Base-by-base conservation (phyloP, 2,329 filamentous ascomycete genomes). In the Lasiodiplodia citricola region DNA sequence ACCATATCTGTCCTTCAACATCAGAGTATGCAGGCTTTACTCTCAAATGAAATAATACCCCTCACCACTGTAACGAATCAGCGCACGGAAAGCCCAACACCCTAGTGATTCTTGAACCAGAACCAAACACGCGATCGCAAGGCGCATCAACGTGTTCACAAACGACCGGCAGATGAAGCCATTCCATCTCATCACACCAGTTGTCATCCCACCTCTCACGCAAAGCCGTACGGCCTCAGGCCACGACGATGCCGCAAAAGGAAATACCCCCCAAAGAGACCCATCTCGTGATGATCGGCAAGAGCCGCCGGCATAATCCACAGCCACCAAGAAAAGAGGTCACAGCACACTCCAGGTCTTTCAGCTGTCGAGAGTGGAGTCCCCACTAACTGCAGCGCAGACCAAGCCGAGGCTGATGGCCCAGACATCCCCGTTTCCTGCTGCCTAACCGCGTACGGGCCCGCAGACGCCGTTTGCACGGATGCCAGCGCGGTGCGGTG, bases 141-240 rank as follows among this genome's bases (percentile, higher is more conserved):
- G 38, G 5, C 38, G 6, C 41, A 18, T 44, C 18, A 6, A 8
- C 6, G 41, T 18, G 31, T 35, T 35, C 31, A 18, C 41, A 44
- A 7, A 44, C 18, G 6, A 7, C 16, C 41, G 16, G 41, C 41
- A 6, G 16, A 51, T 52, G 25, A 52, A 50, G 25, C 28, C 60
- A 63, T 63, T 21, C n/a, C 44, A 21, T 14, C 44, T 7, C 44
- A 47, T 47, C 44, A 47, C 44, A 64, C 60, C 60, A 64, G 60
- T 64, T 64, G 60, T 64, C 60, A n/a, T 64, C 60, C 60, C 60
- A 64, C 60, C 13, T 35, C n/a, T 44, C 31, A 14, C n/a, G 18
- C 44, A 47, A 21, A 47, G 44, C 44, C 44, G 44, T 47, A 47
- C 44, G 35, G 38, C 57, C 57, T 62, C 58, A 50, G 58, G 25